Evolutionary conservation across 2,329 filamentous ascomycete genomes (phyloP), one percentile per base, ranked within the genome.

Genomic region (Boeremia lycopersici): DNA sequence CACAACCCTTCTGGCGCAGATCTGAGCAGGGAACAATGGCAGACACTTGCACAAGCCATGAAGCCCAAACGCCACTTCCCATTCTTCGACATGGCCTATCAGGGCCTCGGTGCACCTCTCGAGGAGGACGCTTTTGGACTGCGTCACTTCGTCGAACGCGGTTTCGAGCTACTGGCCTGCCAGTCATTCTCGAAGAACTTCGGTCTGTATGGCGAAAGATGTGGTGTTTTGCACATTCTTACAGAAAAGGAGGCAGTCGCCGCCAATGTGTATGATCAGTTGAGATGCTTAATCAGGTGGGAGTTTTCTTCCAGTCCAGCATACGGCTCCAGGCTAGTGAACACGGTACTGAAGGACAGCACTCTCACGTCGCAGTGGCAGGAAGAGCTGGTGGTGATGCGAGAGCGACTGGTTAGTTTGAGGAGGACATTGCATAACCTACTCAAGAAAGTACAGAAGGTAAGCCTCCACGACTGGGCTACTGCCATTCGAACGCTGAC

Each of bases 131-230:
- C 69, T 3, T 72, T 62, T 25, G 62, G 62, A 1, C 60, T 76
- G 2, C 63, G 66, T 0, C 42, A 65, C 48, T 72, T 69, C 35
- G 60, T 53, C 38, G 54, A 53, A n/a, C 43, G 44, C 11, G 67
- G 67, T 3, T 54, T 71, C 19, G 73, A 76, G 50, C 54, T 74
- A 28, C 43, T 74, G 4, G 68, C 72, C 5, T 72, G 68, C 38
- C 75, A 77, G 59, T 75, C 73, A 0, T 76, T 77, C 46, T 70
- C 73, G n/a, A 77, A 77, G 63, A 76, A 75, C 52, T 74, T 77
- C 56, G 75, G 65, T 0, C 44, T 77, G 1, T 76, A 76, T 42
- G 73, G 74, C 1, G 72, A 77, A 59, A 62, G 74, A 11, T 66
- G 63, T 23, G 74, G 74, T 1, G 72, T 66, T 2, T 56, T 74